Evolutionary conservation across 768 basidiomycete genomes (phyloP), one percentile per base, ranked within the genome.

Genomic region (Rhodotorula toruloides): DNA sequence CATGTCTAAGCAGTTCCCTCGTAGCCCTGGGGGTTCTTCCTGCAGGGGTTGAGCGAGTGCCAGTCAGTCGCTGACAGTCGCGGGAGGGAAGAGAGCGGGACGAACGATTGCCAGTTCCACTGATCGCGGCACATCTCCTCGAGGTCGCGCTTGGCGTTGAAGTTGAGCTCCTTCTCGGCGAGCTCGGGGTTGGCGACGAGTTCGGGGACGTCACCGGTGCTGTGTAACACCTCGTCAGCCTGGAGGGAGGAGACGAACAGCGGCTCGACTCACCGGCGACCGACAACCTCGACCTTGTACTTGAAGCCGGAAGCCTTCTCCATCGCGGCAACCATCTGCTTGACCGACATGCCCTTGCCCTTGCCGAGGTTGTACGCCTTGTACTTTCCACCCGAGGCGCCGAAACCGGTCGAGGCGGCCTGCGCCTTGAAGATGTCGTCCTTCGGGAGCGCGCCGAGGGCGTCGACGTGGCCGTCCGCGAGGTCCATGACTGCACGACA

Each of bases 331-430:
- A 93, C 83, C 75, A 99, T 98, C 77, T 97, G 85, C 48, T 94
- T 82, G 39, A 98, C 96, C 74, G 88, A 90, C 82, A 89, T 85
- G 34, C 93, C 96, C 62, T 84, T 83, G 37, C 96, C 96, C 77
- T 87, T 89, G 54, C 96, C 96, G 43, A 99, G 87, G 78, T 99
- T 99, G 82, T 93, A 99, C 34, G 90, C 91, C 79, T 93, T 91
- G 83, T 81, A 96, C 69, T 79, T 77, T 58, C 86, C 84, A 8
- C 75, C 76, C 31, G 70, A 67, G 37, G 68, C 70, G 55, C 73
- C 73, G 44, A 74, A 75, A n/a, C 69, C 67, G n/a, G 65, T 36
- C 21, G 55, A 63, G 19, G 58, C 53, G 12, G 61, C 43, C 32
- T 50, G 47, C 32, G 36, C 44, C 14, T 55, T 44, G 62, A 70